Conservation (phyloP, 2,329 filamentous ascomycete species). For the Penicillium sclerotigenum region DNA sequence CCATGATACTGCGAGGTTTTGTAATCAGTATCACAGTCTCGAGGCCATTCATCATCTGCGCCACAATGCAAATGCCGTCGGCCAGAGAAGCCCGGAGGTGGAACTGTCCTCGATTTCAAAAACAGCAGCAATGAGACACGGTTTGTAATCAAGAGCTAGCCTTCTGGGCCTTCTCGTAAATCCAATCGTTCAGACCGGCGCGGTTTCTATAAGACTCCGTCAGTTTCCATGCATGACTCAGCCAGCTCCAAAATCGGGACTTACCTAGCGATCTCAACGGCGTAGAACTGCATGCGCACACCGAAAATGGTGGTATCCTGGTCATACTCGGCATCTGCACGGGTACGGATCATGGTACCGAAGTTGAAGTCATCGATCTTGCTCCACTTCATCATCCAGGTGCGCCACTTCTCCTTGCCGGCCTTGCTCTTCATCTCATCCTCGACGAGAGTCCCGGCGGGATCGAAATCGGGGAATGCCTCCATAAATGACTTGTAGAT, state of each 20-base stretch:
- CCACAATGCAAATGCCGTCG: constrained; percentile 17
- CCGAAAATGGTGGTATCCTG: constrained; percentile 90
- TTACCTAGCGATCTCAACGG: constrained; percentile 69
- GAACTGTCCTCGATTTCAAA: constrained; percentile 12
- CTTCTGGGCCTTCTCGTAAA: constrained; percentile 72
- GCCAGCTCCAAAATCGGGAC: constrained; percentile 18
- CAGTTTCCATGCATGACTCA: constrained; percentile 6
- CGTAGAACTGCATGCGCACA: constrained; percentile 80
- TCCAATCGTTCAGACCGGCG: constrained; percentile 90
- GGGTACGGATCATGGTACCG: constrained; percentile 83
- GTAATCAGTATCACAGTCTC: neutral
- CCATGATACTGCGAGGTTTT: neutral
- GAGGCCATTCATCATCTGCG: constrained; percentile 1
- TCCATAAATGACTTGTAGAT: constrained; percentile 84
- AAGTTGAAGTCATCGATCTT: constrained; percentile 98
- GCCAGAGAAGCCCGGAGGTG: constrained; percentile 16
- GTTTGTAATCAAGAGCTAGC: constrained; percentile 24
- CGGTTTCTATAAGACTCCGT: constrained; percentile 60
- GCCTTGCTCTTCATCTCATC: constrained; percentile 96
- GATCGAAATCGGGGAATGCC: constrained; percentile 91
- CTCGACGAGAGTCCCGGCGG: constrained; percentile 75
- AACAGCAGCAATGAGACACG: constrained; percentile 2
- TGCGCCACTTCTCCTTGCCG: constrained; percentile 92
- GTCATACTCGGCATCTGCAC: constrained; percentile 77
- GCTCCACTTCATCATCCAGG: constrained; percentile 91